Base-by-base conservation (phyloP, 2,329 filamentous ascomycete species). In the Gaeumannomyces sp. region DNA sequence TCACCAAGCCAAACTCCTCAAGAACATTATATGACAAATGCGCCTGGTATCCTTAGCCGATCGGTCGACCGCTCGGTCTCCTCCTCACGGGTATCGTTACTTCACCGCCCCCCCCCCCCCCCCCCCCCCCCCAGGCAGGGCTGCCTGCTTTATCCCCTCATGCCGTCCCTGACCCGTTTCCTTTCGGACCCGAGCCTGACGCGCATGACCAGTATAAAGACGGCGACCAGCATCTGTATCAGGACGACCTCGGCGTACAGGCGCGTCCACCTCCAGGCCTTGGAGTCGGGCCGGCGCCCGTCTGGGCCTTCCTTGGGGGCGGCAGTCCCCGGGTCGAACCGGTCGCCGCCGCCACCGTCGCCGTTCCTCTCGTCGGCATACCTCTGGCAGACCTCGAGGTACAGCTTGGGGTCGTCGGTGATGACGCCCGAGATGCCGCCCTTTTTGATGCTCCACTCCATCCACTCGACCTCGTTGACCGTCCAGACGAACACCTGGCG, bases 401-500 rank as follows among this genome's bases (percentile, higher is more conserved):
- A 94, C 68, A 83, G 76, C 72, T 83, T 83, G 1, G 91, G 91
- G 69, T 97, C 88, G 72, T 97, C 93, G 0, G 93, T 96, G 64
- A 97, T 88, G 5, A 97, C 89, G 0, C 91, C 93, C 70, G 96
- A 91, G 1, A 96, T 78, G 31, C 70, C 70, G 31, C 69, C 70
- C 58, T 84, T 77, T 33, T 81, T 76, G 45, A 96, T 85, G 68
- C 86, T 84, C 92, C 92, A 97, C 70, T 87, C 83, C 93, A 98
- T 97, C 76, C 87, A 85, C 62, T 82, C 80, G 67, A 85, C 83
- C 19, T 89, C 84, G 73, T 98, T 97, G 62, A 97, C 90, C 0
- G 93, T 97, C 94, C 94, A 98, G 0, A 87, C 84, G 70, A 89
- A 88, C 5, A 97, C 79, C 4, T 84, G 82, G 28, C 89, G 83